Percentiles rank a stretch among this genome's conserved stretches.
These are phyloP conservation scores for Saccharomyces hybrid DNA, from an alignment of 1,139 yeast genomes.

Conservation along the genomic window DNA sequence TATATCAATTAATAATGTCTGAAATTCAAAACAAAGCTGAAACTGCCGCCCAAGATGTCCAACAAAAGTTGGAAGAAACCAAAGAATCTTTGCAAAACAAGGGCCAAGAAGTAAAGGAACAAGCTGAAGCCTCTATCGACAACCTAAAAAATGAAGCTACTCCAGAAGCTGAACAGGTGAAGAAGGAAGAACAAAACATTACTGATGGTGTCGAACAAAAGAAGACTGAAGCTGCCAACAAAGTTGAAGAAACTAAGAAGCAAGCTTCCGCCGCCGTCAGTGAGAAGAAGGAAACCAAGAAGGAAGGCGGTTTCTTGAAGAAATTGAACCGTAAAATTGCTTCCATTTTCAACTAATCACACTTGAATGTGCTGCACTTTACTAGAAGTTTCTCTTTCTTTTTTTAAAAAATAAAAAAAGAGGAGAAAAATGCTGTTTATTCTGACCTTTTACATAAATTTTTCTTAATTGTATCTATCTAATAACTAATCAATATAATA, in stretches of 20 bases:
- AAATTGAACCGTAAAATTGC: slow-evolving; percentile 1
- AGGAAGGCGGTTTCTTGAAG: slow-evolving; percentile 5
- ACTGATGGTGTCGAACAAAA: slow-evolving; percentile 18
- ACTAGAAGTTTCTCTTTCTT: background rate
- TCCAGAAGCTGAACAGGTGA: slow-evolving; percentile 18
- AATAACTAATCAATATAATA: slow-evolving; percentile 4
- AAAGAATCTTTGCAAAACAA: slow-evolving; percentile 15
- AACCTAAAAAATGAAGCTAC: slow-evolving; percentile 12
- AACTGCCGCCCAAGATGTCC: slow-evolving; percentile 5
- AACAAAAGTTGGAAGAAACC: slow-evolving; percentile 4
- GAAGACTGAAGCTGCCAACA: slow-evolving; percentile 20
- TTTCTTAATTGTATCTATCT: background rate
- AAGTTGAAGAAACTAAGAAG: slow-evolving; percentile 13
- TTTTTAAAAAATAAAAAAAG: background rate
- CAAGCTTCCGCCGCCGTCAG: slow-evolving; percentile 4
- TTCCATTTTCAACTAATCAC: slow-evolving; percentile 3
- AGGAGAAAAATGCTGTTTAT: background rate
- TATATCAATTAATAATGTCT: slow-evolving; percentile 5
- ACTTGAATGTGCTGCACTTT: background rate
- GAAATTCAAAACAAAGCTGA: slow-evolving; percentile 6
- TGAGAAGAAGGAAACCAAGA: slow-evolving; percentile 22
- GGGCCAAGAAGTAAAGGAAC: slow-evolving; percentile 12
- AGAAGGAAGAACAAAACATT: slow-evolving; percentile 12
- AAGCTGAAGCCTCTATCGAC: slow-evolving; percentile 12
- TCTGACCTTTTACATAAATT: background rate